Percentiles rank a stretch among this genome's conserved stretches.
Evolutionary conservation across 2,329 filamentous ascomycete genomes (phyloP).

Genomic region (Xylariaceae sp.): DNA sequence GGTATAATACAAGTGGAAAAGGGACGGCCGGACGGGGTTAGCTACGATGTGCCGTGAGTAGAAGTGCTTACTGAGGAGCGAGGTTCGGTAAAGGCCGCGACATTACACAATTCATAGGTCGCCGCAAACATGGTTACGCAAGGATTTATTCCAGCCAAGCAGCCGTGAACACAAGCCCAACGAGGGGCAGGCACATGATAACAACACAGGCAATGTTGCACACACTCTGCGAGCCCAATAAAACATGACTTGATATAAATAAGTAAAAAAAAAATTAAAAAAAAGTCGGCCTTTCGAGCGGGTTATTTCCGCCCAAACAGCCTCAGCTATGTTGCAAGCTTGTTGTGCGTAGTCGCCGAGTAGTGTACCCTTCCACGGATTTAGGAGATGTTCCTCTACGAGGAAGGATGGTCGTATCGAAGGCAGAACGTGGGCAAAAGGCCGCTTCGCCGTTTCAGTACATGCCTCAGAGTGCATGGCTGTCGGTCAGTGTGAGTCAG

Average conservation of each 20-base stretch:
- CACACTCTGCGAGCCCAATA: conserved; percentile 23
- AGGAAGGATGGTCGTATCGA: no score
- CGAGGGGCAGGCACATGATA: conserved; percentile 16
- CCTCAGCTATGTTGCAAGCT: conserved; percentile 14
- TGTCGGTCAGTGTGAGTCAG: conserved; percentile 13
- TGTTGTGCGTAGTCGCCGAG: conserved; percentile 8
- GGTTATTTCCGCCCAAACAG: conserved; percentile 13
- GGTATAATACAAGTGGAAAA: conserved; percentile 15
- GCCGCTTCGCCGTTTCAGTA: conserved; percentile 17
- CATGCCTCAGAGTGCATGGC: conserved; percentile 18
- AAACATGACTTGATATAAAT: no score
- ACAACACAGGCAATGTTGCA: conserved; percentile 27
- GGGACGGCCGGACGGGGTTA: conserved; percentile 18
- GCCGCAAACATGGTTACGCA: conserved; percentile 29
- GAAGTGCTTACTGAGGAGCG: conserved; percentile 24
- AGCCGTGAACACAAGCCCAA: conserved; percentile 13
- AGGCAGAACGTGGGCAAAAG: conserved; percentile 5
- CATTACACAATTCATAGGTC: conserved; percentile 16
- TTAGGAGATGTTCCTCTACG: conserved; percentile 17
- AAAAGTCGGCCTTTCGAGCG: conserved; percentile 5
- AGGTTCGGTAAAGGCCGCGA: conserved; percentile 20
- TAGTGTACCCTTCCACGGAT: conserved; percentile 13
- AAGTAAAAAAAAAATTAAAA: no score
- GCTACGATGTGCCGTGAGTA: conserved; percentile 25
- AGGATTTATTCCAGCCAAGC: conserved; percentile 16